Conservation (phyloP, 2,329 filamentous ascomycete genomes). For the Pseudogymnoascus sp. region DNA sequence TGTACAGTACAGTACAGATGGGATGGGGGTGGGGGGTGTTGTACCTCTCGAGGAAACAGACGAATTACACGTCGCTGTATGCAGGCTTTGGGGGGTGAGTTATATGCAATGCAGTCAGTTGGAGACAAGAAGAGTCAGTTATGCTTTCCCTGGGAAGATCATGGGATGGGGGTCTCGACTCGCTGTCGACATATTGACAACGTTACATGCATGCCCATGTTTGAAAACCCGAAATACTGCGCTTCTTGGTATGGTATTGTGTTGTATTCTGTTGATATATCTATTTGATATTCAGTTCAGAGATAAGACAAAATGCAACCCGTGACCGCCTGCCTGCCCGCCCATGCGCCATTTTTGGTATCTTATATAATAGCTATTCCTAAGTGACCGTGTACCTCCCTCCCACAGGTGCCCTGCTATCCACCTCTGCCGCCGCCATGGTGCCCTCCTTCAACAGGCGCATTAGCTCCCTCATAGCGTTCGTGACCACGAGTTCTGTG, state of each 20-base stretch:
- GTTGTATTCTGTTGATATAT: not conserved
- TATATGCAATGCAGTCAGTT: not conserved
- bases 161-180: not conserved
- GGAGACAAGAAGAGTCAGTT: not conserved
- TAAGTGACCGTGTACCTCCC: slow-evolving; percentile 83
- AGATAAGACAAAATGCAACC: not conserved
- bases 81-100: not conserved
- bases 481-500: slow-evolving; percentile 84
- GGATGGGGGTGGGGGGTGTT: not conserved
- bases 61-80: too few relatives aligned
- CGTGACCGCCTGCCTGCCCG: not conserved
- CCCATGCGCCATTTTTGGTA: slow-evolving; percentile 5
- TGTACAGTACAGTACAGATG: too few relatives aligned
- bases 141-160: not conserved
- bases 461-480: slow-evolving; percentile 85
- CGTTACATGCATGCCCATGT: not conserved
- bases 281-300: not conserved
- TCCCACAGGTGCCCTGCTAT: slow-evolving; percentile 68
- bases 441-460: slow-evolving; percentile 84
- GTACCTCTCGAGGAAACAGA: too few relatives aligned
- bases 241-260: not conserved
- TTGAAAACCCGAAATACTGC: not conserved
- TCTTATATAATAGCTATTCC: slow-evolving; percentile 16
- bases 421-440: slow-evolving; percentile 79
- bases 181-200: not conserved